Conservation (phyloP, 176 grass and related monocot genomes). For the Oryza glumipatula region DNA sequence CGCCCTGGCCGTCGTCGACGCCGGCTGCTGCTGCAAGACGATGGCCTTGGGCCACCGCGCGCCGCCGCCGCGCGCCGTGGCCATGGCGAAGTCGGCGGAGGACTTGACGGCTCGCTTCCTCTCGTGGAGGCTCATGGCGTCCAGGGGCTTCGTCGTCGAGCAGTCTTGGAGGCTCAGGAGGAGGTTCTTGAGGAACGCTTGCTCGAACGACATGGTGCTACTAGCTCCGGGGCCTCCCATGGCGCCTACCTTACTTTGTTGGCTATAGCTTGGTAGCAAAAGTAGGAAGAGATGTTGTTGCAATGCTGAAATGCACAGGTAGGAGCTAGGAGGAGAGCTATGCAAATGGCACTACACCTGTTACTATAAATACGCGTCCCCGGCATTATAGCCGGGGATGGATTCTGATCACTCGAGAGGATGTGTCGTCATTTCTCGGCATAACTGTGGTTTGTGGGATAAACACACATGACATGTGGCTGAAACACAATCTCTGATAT, state of each 20-base stretch:
- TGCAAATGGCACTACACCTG: not conserved
- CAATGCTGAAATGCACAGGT: not conserved
- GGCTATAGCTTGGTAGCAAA: too few relatives aligned
- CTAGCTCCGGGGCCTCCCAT: slow-evolving; percentile 43
- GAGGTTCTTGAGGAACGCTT: slow-evolving; percentile 58
- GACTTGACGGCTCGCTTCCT: slow-evolving; percentile 62
- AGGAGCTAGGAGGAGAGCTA: too few relatives aligned
- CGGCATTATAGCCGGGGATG: too few relatives aligned
- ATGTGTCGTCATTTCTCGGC: not conserved
- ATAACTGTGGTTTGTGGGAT: not conserved
- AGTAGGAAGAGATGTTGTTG: not conserved
- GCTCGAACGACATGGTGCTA: slow-evolving; percentile 46
- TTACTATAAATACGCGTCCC: slow-evolving; percentile 4
- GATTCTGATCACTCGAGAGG: not conserved
- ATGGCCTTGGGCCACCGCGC: slow-evolving; percentile 44
- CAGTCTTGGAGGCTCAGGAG: slow-evolving; percentile 46
- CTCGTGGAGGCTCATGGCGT: slow-evolving; percentile 40
- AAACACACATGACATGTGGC: slow-evolving; percentile 20
- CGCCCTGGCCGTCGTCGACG: not conserved
- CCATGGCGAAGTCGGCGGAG: slow-evolving; percentile 64
- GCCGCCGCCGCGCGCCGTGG: slow-evolving; percentile 27
- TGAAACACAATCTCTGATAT: not conserved
- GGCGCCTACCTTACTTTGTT: not conserved
- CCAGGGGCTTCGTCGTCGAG: not conserved
- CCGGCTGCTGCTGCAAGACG: not conserved